A percentile compares a stretch with the other conserved stretches of the same genome.
These are phyloP conservation scores for Claviceps maximensis DNA, from an alignment of 2,329 filamentous ascomycete species.

Conservation along the genomic window DNA sequence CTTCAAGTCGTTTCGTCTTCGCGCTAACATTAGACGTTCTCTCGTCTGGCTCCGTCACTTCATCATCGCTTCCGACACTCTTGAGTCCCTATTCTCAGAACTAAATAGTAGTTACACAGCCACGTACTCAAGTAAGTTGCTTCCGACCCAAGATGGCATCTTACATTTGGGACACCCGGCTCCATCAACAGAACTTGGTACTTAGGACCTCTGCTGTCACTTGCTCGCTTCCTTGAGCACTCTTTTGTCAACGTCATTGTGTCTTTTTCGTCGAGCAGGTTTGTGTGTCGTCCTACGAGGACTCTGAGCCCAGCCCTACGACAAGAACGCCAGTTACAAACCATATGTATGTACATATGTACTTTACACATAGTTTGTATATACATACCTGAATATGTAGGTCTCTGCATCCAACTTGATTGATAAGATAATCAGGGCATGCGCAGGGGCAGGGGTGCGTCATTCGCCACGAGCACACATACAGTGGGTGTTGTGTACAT, in stretches of 20 bases:
- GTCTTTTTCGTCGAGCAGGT: neutral
- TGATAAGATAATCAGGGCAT: constrained; percentile 7
- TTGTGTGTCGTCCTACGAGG: neutral
- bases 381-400: neutral
- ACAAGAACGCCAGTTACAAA: neutral
- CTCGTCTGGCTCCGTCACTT: no score
- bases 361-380: neutral
- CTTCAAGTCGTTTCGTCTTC: no score
- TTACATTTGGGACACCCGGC: no score
- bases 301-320: neutral
- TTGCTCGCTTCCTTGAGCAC: neutral
- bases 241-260: neutral
- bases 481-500: neutral
- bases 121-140: no score
- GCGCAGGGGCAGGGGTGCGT: neutral
- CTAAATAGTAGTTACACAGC: no score
- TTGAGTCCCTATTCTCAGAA: no score
- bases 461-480: neutral
- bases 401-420: constrained; percentile 2
- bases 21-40: no score
- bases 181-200: neutral
- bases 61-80: no score
- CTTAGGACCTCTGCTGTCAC: neutral
- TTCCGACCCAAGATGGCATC: neutral
- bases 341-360: no score